Conservation (phyloP, 2,329 filamentous ascomycete species). For the Peltaster fructicola region DNA sequence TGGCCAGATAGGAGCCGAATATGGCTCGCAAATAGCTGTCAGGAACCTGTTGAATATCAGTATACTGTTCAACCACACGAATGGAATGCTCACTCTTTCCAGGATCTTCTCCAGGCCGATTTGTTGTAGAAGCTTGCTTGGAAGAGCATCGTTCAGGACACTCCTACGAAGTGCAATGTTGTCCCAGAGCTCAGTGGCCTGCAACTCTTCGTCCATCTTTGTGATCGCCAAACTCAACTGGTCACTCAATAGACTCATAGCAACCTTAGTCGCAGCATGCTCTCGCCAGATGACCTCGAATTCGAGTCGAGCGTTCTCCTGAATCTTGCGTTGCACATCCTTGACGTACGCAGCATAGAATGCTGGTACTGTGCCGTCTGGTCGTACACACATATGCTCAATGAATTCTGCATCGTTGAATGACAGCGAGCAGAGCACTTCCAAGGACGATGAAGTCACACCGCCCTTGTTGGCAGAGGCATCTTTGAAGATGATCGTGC, state of each 20-base stretch:
- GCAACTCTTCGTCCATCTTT: conserved; percentile 88
- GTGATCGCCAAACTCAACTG: conserved; percentile 84
- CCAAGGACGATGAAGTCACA: conserved; percentile 90
- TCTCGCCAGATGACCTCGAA: conserved; percentile 98
- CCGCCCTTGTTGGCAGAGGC: conserved; percentile 97
- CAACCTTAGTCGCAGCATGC: conserved; percentile 59
- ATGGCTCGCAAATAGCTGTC: conserved; percentile 86
- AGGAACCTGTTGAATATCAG: conserved; percentile 42
- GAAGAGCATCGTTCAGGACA: conserved; percentile 71
- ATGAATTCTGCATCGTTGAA: conserved; percentile 83
- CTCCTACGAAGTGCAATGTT: conserved; percentile 60
- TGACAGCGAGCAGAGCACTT: conserved; percentile 83
- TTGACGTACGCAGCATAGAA: conserved; percentile 93
- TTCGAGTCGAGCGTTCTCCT: conserved; percentile 78
- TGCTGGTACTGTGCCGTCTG: conserved; percentile 59
- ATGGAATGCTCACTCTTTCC: conserved; percentile 40
- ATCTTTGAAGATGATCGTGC: conserved; percentile 91
- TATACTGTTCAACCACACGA: conserved; percentile 5
- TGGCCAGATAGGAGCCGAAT: conserved; percentile 88
- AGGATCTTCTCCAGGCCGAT: conserved; percentile 83
- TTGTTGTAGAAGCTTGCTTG: conserved; percentile 66
- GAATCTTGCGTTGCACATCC: conserved; percentile 77
- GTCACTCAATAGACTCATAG: conserved; percentile 79
- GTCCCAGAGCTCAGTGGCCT: conserved; percentile 81
- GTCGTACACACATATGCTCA: conserved; percentile 77